These are phyloP conservation scores for Blastocystis sp. DNA, from an alignment of 352 stramenopile genomes.

Conservation along the genomic window DNA sequence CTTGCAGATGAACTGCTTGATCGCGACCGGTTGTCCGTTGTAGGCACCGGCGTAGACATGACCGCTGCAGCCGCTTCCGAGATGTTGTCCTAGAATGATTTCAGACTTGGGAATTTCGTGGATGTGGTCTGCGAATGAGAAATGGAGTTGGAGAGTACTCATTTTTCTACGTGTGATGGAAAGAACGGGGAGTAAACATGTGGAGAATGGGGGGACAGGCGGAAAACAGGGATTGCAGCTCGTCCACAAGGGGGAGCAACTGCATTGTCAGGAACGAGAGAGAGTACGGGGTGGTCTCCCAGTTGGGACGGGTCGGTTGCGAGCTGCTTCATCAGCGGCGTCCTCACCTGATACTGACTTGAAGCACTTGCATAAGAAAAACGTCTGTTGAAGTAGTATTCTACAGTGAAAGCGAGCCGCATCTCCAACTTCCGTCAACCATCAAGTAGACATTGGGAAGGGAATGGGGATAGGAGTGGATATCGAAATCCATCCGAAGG, in stretches of 20 bases:
- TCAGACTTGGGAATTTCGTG: background rate
- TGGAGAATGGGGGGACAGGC: conserved; percentile 6
- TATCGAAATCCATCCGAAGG: background rate
- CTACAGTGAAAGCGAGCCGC: background rate
- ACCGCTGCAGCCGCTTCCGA: background rate
- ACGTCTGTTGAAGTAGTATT: background rate
- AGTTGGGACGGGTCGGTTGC: background rate
- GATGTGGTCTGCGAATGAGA: background rate
- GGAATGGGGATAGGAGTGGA: background rate
- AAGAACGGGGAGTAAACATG: background rate
- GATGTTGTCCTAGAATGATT: background rate
- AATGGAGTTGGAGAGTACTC: background rate
- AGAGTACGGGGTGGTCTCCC: background rate
- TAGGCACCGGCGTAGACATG: background rate
- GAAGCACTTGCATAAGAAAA: background rate
- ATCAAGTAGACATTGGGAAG: background rate
- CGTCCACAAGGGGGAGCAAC: background rate
- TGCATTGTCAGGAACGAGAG: background rate
- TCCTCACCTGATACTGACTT: background rate
- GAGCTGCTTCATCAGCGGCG: background rate
- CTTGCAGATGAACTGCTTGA: background rate
- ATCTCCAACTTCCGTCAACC: background rate
- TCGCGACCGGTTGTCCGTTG: background rate
- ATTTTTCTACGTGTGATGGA: background rate
- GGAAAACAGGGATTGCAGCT: background rate